Evolutionary conservation across 768 basidiomycete species (phyloP).

Genomic region (Boletus reticuloceps): DNA sequence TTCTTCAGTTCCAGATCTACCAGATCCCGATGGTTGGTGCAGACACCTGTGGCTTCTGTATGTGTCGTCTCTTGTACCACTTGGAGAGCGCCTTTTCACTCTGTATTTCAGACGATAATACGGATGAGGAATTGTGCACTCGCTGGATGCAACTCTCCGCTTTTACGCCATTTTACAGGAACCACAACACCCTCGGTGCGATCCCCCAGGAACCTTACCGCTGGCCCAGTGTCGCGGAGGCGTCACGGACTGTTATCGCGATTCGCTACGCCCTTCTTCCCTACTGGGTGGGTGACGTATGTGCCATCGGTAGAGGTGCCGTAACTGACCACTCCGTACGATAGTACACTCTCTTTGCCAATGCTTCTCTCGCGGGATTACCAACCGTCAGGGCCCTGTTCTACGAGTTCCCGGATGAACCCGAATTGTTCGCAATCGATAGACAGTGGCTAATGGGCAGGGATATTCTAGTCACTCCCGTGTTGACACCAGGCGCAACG

Average conservation of each 20-base stretch:
- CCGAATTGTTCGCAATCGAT: constrained; percentile 58
- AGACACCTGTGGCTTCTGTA: constrained; percentile 45
- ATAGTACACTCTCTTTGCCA: constrained; percentile 70
- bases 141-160: constrained; percentile 6
- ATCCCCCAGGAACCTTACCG: constrained; percentile 72
- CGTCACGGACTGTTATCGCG: constrained; percentile 65
- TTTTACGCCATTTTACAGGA: constrained; percentile 3
- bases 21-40: constrained; percentile 80
- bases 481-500: constrained; percentile 63
- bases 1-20: constrained; percentile 79
- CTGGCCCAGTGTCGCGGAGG: constrained; percentile 75
- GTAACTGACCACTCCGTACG: constrained; percentile 25
- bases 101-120: constrained; percentile 7
- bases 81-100: not conserved
- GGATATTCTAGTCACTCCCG: constrained; percentile 74
- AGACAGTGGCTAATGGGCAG: constrained; percentile 64
- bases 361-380: constrained; percentile 55
- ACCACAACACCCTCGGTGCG: constrained; percentile 56
- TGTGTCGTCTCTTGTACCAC: not conserved
- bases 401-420: constrained; percentile 73
- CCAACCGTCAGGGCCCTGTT: constrained; percentile 74
- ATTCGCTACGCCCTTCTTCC: constrained; percentile 67
- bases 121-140: constrained; percentile 3
- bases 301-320: not conserved
- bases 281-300: constrained; percentile 58